Evolutionary conservation across 495 filamentous ascomycete genomes (phyloP), one percentile per base, ranked within the genome.

Genomic region (Collariella sp.): DNA sequence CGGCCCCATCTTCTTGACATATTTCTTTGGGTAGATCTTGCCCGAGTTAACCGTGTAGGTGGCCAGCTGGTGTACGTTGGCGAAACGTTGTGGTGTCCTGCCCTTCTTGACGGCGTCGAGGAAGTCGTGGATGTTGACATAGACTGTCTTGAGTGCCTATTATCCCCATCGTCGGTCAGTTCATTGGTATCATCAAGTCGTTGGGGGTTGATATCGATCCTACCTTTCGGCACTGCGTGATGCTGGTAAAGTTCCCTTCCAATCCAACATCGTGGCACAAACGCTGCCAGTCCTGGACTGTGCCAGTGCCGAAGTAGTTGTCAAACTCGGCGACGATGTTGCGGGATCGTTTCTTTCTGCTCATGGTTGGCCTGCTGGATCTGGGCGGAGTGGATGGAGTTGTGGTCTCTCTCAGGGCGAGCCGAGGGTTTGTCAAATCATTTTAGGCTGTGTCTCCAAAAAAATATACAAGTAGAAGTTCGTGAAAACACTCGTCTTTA

Each of bases 111-210:
- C 43, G 7, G 60, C 64, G 0, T 63, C 56, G 24, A 73, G 45
- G 31, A 76, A 65, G 60, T 74, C 70, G 9, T 49, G 33, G 44
- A 75, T 72, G 48, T 73, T 73, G 38, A 75, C 57, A 54, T 65
- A 62, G 5, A 72, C 58, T 4, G n/a, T 36, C 12, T 42, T 43
- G 0, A 71, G 59, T 7, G 60, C 61, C 70, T 72, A 33, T 3
- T 1, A 23, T 15, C 13, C 16, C 35, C 2, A 4, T 3, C 13
- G 2, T 34, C 22, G 5, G 26, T 46, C 26, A 31, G 42, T 16
- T 24, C 24, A n/a, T n/a, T n/a, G n/a, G n/a, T n/a, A n/a, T n/a
- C n/a, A n/a, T 3, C 24, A 20, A 15, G 9, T 36, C 1, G 20
- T 56, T 26, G 29, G 15, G 15, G 29, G 12, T 23, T 13, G n/a